These are phyloP conservation scores for Pleurotus salmoneostramineus DNA, from an alignment of 768 basidiomycete species.

Conservation along the genomic window DNA sequence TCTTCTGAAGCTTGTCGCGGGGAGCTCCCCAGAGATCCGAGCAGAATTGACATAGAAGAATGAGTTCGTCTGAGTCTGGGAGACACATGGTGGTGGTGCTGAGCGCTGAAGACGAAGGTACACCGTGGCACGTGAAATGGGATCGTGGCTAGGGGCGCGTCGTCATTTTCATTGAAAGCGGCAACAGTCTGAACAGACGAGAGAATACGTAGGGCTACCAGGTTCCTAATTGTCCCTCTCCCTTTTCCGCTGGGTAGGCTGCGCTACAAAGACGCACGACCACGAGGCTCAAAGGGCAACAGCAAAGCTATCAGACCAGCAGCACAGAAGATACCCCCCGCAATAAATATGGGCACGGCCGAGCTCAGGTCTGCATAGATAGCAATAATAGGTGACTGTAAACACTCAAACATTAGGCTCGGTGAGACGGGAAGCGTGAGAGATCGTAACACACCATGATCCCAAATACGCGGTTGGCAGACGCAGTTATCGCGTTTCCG, in stretches of 20 bases:
- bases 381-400: conserved; percentile 45
- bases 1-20: no score
- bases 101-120: no score
- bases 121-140: no score
- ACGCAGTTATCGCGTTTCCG: conserved; percentile 48
- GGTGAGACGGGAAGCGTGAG: background rate
- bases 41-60: no score
- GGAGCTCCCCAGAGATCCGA: no score
- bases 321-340: conserved; percentile 48
- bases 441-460: conserved; percentile 40
- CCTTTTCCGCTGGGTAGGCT: background rate
- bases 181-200: no score
- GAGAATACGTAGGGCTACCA: no score
- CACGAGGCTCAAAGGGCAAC: conserved; percentile 54
- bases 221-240: background rate
- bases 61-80: no score
- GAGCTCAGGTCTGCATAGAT: conserved; percentile 44
- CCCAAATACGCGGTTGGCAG: conserved; percentile 55
- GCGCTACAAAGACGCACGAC: conserved; percentile 44
- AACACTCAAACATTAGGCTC: background rate
- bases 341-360: conserved; percentile 50
- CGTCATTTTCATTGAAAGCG: background rate
- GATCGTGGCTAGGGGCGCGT: no score
- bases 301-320: conserved; percentile 44
- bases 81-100: no score